phyloP scores from a whole-genome alignment of 257 asterid species.

The Fraxinus excelsior region DNA sequence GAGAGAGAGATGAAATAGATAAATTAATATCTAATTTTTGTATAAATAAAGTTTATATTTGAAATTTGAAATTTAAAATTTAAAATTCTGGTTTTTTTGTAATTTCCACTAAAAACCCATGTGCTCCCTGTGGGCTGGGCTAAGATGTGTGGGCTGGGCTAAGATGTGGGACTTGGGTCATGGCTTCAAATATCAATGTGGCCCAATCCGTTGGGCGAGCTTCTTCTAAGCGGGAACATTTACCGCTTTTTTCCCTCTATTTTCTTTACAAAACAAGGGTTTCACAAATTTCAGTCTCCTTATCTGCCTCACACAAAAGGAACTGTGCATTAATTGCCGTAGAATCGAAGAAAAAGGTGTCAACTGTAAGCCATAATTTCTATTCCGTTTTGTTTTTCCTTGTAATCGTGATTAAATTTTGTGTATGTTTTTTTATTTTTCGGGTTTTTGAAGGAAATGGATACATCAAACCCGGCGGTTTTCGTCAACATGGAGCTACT shows the following conservation, averaged over 20 bases:
- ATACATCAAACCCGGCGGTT: conserved; percentile 80
- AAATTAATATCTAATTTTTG: too few species aligned
- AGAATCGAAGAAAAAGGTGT: conserved; percentile 19
- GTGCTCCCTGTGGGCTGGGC: too few species aligned
- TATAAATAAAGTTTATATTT: too few species aligned
- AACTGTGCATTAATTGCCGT: background rate
- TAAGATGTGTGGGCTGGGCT: too few species aligned
- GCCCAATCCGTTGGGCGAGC: background rate
- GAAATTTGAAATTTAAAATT: too few species aligned
- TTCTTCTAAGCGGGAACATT: conserved; percentile 34
- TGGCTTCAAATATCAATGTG: background rate
- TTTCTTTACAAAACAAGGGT: background rate
- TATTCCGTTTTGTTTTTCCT: background rate
- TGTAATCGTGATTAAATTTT: background rate
- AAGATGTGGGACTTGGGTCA: background rate
- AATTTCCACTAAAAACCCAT: too few species aligned
- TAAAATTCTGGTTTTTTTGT: too few species aligned
- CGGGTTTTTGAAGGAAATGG: conserved; percentile 46
- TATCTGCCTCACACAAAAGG: background rate
- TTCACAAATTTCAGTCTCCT: background rate
- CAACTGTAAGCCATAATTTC: background rate
- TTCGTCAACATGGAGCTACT: conserved; percentile 79
- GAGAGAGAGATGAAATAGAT: too few species aligned
- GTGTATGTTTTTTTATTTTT: background rate
- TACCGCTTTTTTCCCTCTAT: conserved; percentile 21